Evolutionary conservation across 2,329 filamentous ascomycete species (phyloP), one percentile per base, ranked within the genome.

Genomic region (Mycosphaerella arachidis): DNA sequence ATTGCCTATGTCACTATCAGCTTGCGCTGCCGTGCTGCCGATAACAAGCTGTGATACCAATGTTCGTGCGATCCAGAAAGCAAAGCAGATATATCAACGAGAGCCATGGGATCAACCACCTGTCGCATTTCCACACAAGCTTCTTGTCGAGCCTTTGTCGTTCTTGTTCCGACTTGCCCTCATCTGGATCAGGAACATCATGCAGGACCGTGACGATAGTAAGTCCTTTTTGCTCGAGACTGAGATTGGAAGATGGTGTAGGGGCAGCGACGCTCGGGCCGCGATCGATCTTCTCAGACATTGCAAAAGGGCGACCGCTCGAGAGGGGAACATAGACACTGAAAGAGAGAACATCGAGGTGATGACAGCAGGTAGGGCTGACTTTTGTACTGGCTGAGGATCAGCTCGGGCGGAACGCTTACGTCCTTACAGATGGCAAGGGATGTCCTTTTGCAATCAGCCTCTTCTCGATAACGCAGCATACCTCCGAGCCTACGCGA

Each of bases 1-100:
- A 75, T 81, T 94, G 53, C 90, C 67, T 57, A 24, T 43, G 18
- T 5, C 18, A 33, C 7, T 18, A 12, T 56, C 20, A 56, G 45
- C 43, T n/a, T n/a, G 4, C n/a, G 4, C 29, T 10, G 31, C 12
- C 37, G 29, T 5, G 8, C 7, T 13, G 45, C 66, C 66, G 31
- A 62, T 63, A 27, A 58, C 16, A 27, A 85, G 82, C 58, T 79
- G 79, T 83, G 83, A 72, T 86, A 52, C 84, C 84, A 27, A 53
- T 78, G 92, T 90, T 95, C 13, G 90, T 93, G 66, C 92, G 83
- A 74, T 96, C 92, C 65, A 96, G 76, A 72, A 96, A 84, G 70
- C 82, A 83, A 59, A 84, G 74, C 1, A 84, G 75, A 65, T 84
- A 84, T 74, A 85, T 81, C 48, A 83, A 58, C n/a, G 82, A 73